A percentile compares a stretch with the other conserved stretches of the same genome.
These are phyloP conservation scores for Vigna mungo DNA, from an alignment of 306 rosid genomes.

Conservation along the genomic window DNA sequence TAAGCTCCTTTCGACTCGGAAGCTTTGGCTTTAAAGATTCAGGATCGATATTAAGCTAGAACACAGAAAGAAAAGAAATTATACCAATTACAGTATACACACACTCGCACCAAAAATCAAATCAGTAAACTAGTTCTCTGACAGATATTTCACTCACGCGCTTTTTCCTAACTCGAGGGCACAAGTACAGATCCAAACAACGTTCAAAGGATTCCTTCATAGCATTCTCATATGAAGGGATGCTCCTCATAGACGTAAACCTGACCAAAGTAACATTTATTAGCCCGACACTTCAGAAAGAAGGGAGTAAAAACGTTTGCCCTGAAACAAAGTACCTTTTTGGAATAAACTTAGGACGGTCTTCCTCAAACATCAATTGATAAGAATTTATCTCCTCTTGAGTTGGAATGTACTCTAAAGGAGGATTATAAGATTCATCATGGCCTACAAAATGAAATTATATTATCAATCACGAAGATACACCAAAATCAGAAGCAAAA, in stretches of 20 bases:
- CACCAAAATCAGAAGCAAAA: slow-evolving; percentile 30
- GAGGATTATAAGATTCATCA: slow-evolving; percentile 95
- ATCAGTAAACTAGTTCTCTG: slow-evolving; percentile 20
- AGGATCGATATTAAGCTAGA: slow-evolving; percentile 86
- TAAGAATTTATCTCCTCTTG: slow-evolving; percentile 91
- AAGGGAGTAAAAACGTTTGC: slow-evolving; percentile 1
- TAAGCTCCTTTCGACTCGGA: slow-evolving; percentile 85
- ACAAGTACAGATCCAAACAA: slow-evolving; percentile 88
- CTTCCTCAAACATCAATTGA: slow-evolving; percentile 88
- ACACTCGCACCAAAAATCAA: not conserved
- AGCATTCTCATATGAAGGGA: slow-evolving; percentile 90
- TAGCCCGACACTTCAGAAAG: slow-evolving; percentile 35
- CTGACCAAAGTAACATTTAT: slow-evolving; percentile 51
- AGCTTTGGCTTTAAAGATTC: slow-evolving; percentile 95
- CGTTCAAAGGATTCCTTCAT: slow-evolving; percentile 83
- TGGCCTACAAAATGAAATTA: slow-evolving; percentile 62
- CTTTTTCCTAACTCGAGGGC: slow-evolving; percentile 87
- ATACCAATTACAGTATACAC: not conserved
- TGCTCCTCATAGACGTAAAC: slow-evolving; percentile 79
- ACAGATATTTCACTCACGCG: slow-evolving; percentile 68
- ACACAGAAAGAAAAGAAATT: slow-evolving; percentile 37
- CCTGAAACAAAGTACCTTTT: slow-evolving; percentile 60
- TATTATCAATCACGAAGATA: slow-evolving; percentile 26
- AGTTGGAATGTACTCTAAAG: slow-evolving; percentile 88
- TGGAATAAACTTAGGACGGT: slow-evolving; percentile 91